Evolutionary conservation across 2,329 filamentous ascomycete species (phyloP).

Genomic region (Phyllosticta citribraziliensis): DNA sequence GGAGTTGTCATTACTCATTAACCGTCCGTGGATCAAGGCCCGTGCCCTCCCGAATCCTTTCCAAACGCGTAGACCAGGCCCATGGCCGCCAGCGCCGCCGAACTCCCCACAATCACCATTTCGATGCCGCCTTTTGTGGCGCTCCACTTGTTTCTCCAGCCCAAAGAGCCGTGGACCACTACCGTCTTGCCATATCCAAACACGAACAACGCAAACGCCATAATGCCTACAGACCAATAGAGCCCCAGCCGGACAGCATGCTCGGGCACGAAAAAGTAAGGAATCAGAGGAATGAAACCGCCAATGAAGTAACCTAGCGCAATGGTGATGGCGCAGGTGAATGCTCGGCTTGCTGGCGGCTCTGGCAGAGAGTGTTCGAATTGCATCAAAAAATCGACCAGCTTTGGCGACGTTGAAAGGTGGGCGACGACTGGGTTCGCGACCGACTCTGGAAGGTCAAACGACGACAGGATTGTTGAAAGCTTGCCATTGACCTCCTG

Average conservation of each 20-base stretch:
- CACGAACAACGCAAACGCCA: conserved; percentile 36
- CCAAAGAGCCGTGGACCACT: conserved; percentile 5
- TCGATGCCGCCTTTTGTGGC: not conserved
- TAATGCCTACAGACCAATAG: conserved; percentile 41
- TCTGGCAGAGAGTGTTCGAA: conserved; percentile 39
- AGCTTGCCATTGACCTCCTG: not conserved
- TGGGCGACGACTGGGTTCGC: not conserved
- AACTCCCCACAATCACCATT: conserved; percentile 3
- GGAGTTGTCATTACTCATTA: not conserved
- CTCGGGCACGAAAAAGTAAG: conserved; percentile 36
- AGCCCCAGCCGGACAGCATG: conserved; percentile 28
- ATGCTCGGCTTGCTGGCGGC: conserved; percentile 35
- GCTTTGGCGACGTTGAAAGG: not conserved
- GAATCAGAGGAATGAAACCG: conserved; percentile 37
- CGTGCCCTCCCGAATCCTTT: not conserved
- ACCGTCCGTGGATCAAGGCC: not conserved
- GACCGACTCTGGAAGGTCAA: not conserved
- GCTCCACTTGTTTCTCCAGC: not conserved
- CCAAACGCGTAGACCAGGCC: not conserved
- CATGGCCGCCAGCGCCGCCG: not conserved
- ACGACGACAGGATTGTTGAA: not conserved
- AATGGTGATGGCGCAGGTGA: conserved; percentile 53
- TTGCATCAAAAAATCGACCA: conserved; percentile 31
- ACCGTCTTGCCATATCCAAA: conserved; percentile 41
- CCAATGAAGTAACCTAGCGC: conserved; percentile 56